phyloP scores from a whole-genome alignment of 345 rosid species.

The Litchi chinensis region DNA sequence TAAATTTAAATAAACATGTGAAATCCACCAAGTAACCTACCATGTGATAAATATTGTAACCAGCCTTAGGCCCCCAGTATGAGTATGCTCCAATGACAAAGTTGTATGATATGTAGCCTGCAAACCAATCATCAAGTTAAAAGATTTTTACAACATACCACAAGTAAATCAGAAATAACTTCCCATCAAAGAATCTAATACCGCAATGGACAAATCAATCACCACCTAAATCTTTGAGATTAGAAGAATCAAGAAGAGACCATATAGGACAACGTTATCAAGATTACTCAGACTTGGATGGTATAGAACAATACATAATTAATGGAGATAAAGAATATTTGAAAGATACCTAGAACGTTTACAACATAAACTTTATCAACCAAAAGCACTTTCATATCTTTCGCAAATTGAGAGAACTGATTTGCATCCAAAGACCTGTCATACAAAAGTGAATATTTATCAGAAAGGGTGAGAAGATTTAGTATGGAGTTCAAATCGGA shows the following conservation, averaged over 20 bases:
- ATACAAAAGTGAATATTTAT: slow-evolving; percentile 11
- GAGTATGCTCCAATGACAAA: slow-evolving; percentile 97
- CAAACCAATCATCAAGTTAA: slow-evolving; percentile 16
- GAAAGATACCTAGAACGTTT: slow-evolving; percentile 75
- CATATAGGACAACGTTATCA: background rate
- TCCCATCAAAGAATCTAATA: background rate
- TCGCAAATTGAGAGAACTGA: slow-evolving; percentile 53
- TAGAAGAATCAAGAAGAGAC: background rate
- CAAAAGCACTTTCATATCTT: slow-evolving; percentile 79
- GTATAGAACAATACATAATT: background rate
- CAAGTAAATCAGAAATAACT: background rate
- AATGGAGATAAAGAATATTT: background rate
- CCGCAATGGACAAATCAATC: background rate
- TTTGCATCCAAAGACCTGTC: slow-evolving; percentile 47
- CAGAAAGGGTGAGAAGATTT: background rate
- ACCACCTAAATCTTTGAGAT: background rate
- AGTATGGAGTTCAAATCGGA: background rate
- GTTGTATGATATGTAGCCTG: slow-evolving; percentile 87
- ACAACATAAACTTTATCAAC: slow-evolving; percentile 67
- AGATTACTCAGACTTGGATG: slow-evolving; percentile 2
- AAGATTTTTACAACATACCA: background rate
- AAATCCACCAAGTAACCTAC: slow-evolving; percentile 32
- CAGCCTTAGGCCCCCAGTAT: slow-evolving; percentile 99
- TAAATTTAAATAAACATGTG: slow-evolving; percentile 1
- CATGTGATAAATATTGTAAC: slow-evolving; percentile 89